These are phyloP conservation scores for Xylariales sp. DNA, from an alignment of 2,329 filamentous ascomycete species.

Conservation along the genomic window DNA sequence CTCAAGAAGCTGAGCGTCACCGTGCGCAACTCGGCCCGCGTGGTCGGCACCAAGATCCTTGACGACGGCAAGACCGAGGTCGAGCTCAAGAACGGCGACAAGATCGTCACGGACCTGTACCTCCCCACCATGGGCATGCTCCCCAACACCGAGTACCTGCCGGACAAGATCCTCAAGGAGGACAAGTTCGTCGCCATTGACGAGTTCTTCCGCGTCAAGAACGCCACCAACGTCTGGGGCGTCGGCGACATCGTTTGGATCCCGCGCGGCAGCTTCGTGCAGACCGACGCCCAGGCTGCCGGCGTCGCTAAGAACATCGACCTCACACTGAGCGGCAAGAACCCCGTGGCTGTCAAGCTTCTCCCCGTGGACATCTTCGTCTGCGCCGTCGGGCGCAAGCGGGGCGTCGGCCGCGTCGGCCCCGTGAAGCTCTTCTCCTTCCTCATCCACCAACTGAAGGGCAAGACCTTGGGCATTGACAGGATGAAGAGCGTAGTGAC, in stretches of 20 bases:
- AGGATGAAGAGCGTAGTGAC: constrained; percentile 40
- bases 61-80: constrained; percentile 44
- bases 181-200: constrained; percentile 44
- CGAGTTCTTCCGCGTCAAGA: constrained; percentile 43
- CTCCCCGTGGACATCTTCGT: constrained; percentile 45
- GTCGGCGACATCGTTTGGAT: constrained; percentile 48
- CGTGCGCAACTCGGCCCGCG: constrained; percentile 37
- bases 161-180: constrained; percentile 36
- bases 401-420: constrained; percentile 45
- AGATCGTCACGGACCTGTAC: constrained; percentile 49
- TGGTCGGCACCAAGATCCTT: constrained; percentile 27
- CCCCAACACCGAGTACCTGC: constrained; percentile 52
- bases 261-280: constrained; percentile 39
- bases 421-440: constrained; percentile 45
- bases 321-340: constrained; percentile 39
- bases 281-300: constrained; percentile 40
- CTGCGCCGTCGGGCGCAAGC: constrained; percentile 43
- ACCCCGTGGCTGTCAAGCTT: constrained; percentile 38
- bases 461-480: constrained; percentile 43
- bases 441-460: constrained; percentile 47
- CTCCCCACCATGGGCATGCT: constrained; percentile 50
- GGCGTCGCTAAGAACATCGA: constrained; percentile 51
- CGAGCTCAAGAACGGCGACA: constrained; percentile 39
- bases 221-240: constrained; percentile 44
- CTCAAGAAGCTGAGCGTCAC: constrained; percentile 50